Evolutionary conservation across 176 grass and related monocot genomes (phyloP), one percentile per base, ranked within the genome.

Genomic region (Oropetium thomaeum): DNA sequence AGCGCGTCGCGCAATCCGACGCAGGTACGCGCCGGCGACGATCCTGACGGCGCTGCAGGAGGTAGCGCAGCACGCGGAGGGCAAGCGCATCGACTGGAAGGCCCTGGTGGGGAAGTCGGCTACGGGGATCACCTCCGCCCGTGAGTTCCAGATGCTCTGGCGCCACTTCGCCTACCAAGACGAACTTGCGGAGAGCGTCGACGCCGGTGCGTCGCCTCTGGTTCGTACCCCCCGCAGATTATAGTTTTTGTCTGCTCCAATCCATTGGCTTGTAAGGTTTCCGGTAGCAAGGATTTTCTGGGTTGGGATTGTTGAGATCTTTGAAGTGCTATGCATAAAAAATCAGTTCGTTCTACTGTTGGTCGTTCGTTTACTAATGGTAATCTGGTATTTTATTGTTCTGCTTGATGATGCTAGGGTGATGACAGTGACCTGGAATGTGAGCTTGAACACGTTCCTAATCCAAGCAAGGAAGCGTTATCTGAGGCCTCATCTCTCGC

Each of bases 81-180:
- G 55, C 40, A 62, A 72, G 73, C 28, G 27, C 11, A 86, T 98
- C 32, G 89, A 98, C 79, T 98, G 96, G 96, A 82, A 26, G 62
- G 78, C 64, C 30, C 34, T 98, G 25, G 89, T 84, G 40, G 19
- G 51, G 47, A 89, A 75, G 69, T 86, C 91, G 25, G 9, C 84
- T 33, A 98, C 91, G 31, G 96, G 96, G 59, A 92, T 98, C 79
- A 90, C 89, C 43, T 85, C 66, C 64, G 57, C 96, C 14, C 86
- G 96, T 23, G 96, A 98, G 74, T 98, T 84, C 86, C 96, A 98
- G 82, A 92, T 94, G 96, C 71, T 98, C 30, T 98, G 96, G 96
- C 88, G 91, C 43, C 85, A 98, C 85, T 58, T 95, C 51, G 96
- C 96, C 41, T 95, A 98, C 78, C 28, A 47, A 4, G 71, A 94